Conservation (phyloP, 805 yeast species). For the Hanseniaspora hatyaiensis region DNA sequence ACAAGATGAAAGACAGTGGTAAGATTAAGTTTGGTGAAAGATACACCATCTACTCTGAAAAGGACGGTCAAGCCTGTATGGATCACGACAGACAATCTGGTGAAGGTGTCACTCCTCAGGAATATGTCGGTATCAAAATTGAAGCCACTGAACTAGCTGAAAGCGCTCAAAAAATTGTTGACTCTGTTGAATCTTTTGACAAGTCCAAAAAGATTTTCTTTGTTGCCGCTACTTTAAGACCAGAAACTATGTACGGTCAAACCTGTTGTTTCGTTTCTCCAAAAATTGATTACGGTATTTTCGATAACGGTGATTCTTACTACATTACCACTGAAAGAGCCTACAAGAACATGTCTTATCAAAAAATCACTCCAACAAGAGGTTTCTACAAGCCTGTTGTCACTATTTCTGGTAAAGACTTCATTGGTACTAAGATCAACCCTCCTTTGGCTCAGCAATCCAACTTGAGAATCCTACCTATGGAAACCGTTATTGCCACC, state of each 20-base stretch:
- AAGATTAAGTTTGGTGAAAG: conserved; percentile 97
- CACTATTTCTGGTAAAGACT: conserved; percentile 52
- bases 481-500: conserved; percentile 89
- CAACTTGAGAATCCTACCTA: conserved; percentile 76
- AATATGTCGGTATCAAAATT: conserved; percentile 87
- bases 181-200: conserved; percentile 29
- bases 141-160: conserved; percentile 48
- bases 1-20: conserved; percentile 67
- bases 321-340: conserved; percentile 88
- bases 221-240: conserved; percentile 94
- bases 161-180: conserved; percentile 32
- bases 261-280: conserved; percentile 97
- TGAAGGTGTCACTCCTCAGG: conserved; percentile 95
- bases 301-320: conserved; percentile 66
- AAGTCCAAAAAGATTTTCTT: conserved; percentile 57
- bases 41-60: conserved; percentile 91
- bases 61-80: conserved; percentile 98
- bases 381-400: conserved; percentile 58
- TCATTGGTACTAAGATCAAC: conserved; percentile 74
- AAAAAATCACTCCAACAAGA: conserved; percentile 79
- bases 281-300: conserved; percentile 81
- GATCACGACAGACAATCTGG: conserved; percentile 97
- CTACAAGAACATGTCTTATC: conserved; percentile 93
- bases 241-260: conserved; percentile 98
- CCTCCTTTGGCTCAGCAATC: conserved; percentile 71